A percentile compares a stretch with the other conserved stretches of the same genome.
Evolutionary conservation across 306 rosid species (phyloP).

Genomic region (Amphicarpaea edgeworthii): DNA sequence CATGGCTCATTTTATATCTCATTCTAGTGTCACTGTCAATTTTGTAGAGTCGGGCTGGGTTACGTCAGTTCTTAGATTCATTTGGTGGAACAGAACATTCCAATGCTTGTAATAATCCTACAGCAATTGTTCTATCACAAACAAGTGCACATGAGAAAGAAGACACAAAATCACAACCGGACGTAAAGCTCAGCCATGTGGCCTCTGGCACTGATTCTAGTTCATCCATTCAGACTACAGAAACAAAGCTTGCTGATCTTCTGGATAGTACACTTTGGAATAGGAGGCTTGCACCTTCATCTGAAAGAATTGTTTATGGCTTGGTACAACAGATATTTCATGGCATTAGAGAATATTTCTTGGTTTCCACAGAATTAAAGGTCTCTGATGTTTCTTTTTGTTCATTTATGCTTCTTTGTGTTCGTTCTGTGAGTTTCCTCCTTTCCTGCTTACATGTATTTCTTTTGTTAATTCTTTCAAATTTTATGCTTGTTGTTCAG

Average conservation of each 20-base stretch:
- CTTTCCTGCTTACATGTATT: conserved; percentile 13
- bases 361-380: conserved; percentile 96
- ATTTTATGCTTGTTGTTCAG: conserved; percentile 21
- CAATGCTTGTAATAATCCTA: conserved; percentile 52
- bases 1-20: conserved; percentile 33
- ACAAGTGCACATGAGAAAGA: conserved; percentile 73
- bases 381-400: conserved; percentile 58
- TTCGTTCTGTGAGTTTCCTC: conserved; percentile 7
- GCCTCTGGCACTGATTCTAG: conserved; percentile 79
- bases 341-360: conserved; percentile 93
- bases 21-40: conserved; percentile 48
- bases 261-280: conserved; percentile 98
- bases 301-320: conserved; percentile 96
- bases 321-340: conserved; percentile 97
- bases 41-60: conserved; percentile 87
- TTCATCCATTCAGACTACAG: conserved; percentile 70
- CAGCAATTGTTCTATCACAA: conserved; percentile 59
- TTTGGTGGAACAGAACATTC: conserved; percentile 90
- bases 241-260: conserved; percentile 96
- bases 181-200: conserved; percentile 93
- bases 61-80: conserved; percentile 95
- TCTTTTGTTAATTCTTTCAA: conserved; percentile 15
- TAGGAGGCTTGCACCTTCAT: conserved; percentile 96
- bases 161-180: conserved; percentile 73
- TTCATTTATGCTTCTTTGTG: conserved; percentile 8